Base-by-base conservation (phyloP, 1,284 basidiomycete species). In the Papiliotrema flavescens region DNA sequence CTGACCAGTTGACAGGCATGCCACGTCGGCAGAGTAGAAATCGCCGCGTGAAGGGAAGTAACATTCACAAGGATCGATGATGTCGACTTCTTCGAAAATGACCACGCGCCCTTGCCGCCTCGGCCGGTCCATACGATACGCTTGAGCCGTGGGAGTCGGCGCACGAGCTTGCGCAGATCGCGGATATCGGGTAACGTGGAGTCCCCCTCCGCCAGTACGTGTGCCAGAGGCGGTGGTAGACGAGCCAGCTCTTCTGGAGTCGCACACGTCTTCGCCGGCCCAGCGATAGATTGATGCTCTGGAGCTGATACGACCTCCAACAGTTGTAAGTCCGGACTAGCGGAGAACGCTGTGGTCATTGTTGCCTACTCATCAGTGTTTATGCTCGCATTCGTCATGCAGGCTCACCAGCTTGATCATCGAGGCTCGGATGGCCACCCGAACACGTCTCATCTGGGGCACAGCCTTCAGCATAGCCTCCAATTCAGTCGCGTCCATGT, bases 91-190 rank as follows among this genome's bases (percentile, higher is more conserved):
- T 61, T 61, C 7, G 50, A 32, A 43, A 70, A 58, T 2, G 34
- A 47, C 68, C 68, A 70, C 47, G 57, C 48, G 20, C 68, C 68
- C 55, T 65, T 64, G 22, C 65, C 68, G 11, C 56, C 53, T 24
- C 62, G 52, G 1, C 68, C 68, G 6, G 56, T 59, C 68, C 66
- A 70, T 4, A 52, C 43, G 8, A 70, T 47, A 2, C 42, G 24
- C 3, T 53, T 51, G 28, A 70, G 58, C 34, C 54, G 39, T 2
- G 67, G 64, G n/a, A 68, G 46, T 7, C 62, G 59, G 24, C 63
- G 56, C 7, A 56, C 62, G 37, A 70, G 56, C 51, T 64, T 65
- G 40, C 64, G 63, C 22, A 70, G 36, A 15, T 70, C 68, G 19
- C 58, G 58, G 8, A 57, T 26, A 24, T 68, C 66, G n/a, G 64